Base-by-base conservation (phyloP, 768 basidiomycete genomes). In the Rickenella mellea region DNA sequence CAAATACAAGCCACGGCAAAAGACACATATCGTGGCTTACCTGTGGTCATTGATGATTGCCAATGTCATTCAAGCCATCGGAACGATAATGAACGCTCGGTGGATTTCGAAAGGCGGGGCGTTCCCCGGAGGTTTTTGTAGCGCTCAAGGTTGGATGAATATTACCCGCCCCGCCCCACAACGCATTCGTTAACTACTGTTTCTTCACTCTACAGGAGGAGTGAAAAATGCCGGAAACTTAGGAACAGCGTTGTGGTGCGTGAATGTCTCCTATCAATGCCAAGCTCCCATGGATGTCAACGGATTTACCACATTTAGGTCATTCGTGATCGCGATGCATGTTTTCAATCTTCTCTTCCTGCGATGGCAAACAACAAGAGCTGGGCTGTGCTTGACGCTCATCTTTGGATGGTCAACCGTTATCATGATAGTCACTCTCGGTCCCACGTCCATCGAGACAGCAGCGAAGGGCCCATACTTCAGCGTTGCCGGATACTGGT, bases 401-500 rank as follows among this genome's bases (percentile, higher is more conserved):
- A 30, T 45, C 19, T 24, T 42, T 5, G 67, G 63, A 6, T 73
- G 71, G 71, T 20, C 42, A 6, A 33, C 62, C 6, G 51, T 70
- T 2, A 39, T 50, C 1, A 40, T 63, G 24, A 45, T 67, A 15
- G 61, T 67, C 10, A 15, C 58, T 3, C 49, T 70, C 22, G 70
- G 70, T 1, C 67, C 66, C 3, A 42, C 57, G 3, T 62, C 51
- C 0, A 52, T 71, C 25, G 57, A 68, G 46, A 60, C 45, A 2
- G 36, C 55, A 3, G 43, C 50, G 5, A 50, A 47, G 12, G 70
- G 70, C 0, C 60, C 66, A 1, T 73, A 69, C 48, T 73, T 67
- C 43, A 68, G 69, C 1, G 58, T 68, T 12, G 59, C 69, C 0
- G 70, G 69, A 2, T 60, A 53, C 41, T 70, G 69, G 71, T 62